These are phyloP conservation scores for Fremontodendron californicum DNA, from an alignment of 345 rosid genomes.

Conservation along the genomic window DNA sequence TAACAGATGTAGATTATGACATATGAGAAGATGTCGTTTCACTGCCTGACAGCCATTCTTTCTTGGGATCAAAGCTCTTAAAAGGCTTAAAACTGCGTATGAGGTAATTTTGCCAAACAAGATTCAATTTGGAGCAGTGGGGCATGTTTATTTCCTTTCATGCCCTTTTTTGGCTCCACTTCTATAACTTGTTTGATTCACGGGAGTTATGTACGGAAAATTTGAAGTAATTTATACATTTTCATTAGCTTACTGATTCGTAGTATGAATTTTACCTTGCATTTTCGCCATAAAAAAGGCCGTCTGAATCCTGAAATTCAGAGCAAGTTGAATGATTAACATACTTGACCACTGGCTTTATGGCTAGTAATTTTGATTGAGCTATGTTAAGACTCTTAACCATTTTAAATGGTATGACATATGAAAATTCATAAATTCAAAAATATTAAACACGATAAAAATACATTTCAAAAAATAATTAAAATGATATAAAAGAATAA, in stretches of 20 bases:
- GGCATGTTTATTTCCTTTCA: background rate
- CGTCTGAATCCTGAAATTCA: background rate
- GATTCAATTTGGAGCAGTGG: constrained; percentile 21
- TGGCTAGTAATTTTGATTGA: background rate
- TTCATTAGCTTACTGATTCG: constrained; percentile 1
- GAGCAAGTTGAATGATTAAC: background rate
- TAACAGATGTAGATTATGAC: constrained; percentile 81
- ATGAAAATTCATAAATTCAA: too few species aligned
- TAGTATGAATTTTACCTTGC: background rate
- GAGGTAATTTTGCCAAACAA: constrained; percentile 9
- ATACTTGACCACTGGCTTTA: background rate
- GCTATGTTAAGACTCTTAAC: too few species aligned
- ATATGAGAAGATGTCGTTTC: constrained; percentile 27
- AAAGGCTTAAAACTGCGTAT: background rate
- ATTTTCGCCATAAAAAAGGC: background rate
- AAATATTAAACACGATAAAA: too few species aligned
- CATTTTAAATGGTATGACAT: too few species aligned
- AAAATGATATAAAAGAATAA: too few species aligned
- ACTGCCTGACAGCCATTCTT: background rate
- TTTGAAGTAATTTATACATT: background rate
- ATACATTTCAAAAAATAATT: too few species aligned
- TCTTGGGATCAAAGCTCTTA: background rate
- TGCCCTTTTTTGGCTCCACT: constrained; percentile 2
- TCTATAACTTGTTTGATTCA: constrained; percentile 1
- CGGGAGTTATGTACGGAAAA: constrained; percentile 25